phyloP scores from a whole-genome alignment of 176 grass and related monocot genomes.

The Oryza rufipogon region DNA sequence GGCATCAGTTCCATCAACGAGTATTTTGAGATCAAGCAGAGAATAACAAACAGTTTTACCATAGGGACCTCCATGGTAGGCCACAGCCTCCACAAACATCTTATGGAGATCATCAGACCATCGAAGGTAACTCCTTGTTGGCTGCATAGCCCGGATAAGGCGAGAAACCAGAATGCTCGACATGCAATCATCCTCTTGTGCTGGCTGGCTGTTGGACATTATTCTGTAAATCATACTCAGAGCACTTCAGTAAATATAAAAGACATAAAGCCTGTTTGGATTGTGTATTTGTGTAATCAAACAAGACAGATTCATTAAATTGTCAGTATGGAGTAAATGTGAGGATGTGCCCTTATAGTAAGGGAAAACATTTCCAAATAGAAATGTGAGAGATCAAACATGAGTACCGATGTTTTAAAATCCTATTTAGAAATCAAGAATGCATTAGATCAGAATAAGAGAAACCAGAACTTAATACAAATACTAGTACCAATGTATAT shows the following conservation, averaged over 20 bases:
- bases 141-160: constrained; percentile 39
- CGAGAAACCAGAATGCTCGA: constrained; percentile 22
- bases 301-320: neutral
- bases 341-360: neutral
- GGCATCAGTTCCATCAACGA: constrained; percentile 20
- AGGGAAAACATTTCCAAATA: constrained; percentile 1
- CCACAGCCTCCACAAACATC: constrained; percentile 50
- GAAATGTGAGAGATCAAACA: constrained; percentile 33
- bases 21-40: neutral
- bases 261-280: neutral
- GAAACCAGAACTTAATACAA: neutral
- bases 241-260: constrained; percentile 21
- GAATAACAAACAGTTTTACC: constrained; percentile 17
- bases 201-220: constrained; percentile 27
- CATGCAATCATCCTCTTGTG: constrained; percentile 27
- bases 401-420: neutral
- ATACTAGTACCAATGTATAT: constrained; percentile 16
- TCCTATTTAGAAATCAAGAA: neutral
- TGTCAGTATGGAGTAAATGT: neutral
- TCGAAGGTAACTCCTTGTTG: constrained; percentile 22
- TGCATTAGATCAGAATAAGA: constrained; percentile 22
- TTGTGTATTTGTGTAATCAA: constrained; percentile 5
- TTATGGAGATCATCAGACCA: constrained; percentile 53
- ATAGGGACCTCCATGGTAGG: constrained; percentile 47
- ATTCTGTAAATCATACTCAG: constrained; percentile 37